These are phyloP conservation scores for Cercospora sesami DNA, from an alignment of 2,329 filamentous ascomycete species.

Conservation along the genomic window DNA sequence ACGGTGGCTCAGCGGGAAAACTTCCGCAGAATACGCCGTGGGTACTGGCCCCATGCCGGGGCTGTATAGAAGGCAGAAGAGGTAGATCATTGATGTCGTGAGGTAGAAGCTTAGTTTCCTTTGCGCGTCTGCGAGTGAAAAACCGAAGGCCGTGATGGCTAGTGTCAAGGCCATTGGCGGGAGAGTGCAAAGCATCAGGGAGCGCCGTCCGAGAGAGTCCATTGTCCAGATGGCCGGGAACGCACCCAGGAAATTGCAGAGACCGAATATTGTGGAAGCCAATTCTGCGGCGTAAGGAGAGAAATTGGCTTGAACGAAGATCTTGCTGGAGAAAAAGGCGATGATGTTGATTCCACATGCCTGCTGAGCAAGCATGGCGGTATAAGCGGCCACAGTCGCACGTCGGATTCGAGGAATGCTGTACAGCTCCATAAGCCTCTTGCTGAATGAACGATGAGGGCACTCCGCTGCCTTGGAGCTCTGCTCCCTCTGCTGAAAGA, in stretches of 20 bases:
- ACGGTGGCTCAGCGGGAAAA: too few relatives aligned
- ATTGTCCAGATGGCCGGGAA: not conserved
- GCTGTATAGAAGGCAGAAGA: slow-evolving; percentile 56
- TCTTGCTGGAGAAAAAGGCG: slow-evolving; percentile 40
- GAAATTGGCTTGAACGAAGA: slow-evolving; percentile 35
- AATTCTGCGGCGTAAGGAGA: not conserved
- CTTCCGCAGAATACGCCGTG: slow-evolving; percentile 47
- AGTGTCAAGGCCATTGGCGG: slow-evolving; percentile 38
- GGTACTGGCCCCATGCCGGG: slow-evolving; percentile 46
- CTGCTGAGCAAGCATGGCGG: slow-evolving; percentile 39
- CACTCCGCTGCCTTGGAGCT: not conserved
- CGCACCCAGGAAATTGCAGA: not conserved
- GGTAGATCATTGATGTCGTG: slow-evolving; percentile 46
- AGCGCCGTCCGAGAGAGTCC: not conserved
- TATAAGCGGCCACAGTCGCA: slow-evolving; percentile 39
- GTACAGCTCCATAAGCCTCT: not conserved
- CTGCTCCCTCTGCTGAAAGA: not conserved
- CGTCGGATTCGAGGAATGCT: slow-evolving; percentile 50
- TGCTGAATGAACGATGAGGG: not conserved
- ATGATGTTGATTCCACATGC: slow-evolving; percentile 37
- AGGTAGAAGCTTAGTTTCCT: slow-evolving; percentile 3
- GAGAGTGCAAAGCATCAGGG: slow-evolving; percentile 22
- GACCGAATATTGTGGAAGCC: not conserved
- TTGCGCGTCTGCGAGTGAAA: slow-evolving; percentile 35
- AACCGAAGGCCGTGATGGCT: slow-evolving; percentile 41